Evolutionary conservation across 495 filamentous ascomycete species (phyloP), one percentile per base, ranked within the genome.

Genomic region (Penicillium paxilli): DNA sequence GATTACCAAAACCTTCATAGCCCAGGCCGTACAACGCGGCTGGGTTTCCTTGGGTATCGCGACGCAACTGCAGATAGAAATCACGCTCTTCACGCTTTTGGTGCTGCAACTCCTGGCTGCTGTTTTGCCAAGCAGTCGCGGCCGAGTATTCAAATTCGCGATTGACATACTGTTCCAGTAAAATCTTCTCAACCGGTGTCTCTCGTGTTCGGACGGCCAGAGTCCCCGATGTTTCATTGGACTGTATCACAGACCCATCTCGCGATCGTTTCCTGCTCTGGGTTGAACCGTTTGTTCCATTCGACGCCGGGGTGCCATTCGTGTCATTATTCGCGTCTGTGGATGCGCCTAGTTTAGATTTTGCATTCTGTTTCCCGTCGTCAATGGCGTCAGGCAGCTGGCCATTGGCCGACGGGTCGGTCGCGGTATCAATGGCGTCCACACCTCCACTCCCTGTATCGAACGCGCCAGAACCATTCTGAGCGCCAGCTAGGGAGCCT

Each of bases 1-100:
- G 83, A 68, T 97, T 98, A 32, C 91, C 94, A 67, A 90, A 95
- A 35, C 92, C 95, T 64, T 80, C 84, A 66, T 95, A 98, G 47
- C 94, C 94, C 51, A 86, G 77, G 35, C 94, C 94, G 64, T 84
- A 89, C 16, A 90, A 66, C 2, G 76, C 77, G 25, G 75, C 85
- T 10, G 87, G 86, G 61, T 87, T 78, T 42, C 64, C 51, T 28
- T 78, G 70, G 35, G 78, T 77, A 47, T 79, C 72, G 17, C 74
- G 75, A 28, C 78, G 73, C 21, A 83, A 48, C 10, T 75, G 64
- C 38, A 81, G 58, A 44, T 79, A 80, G 49, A 73, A 81, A 35
- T 85, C 73, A 16, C 72, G 67, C 61, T 89, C 83, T 17, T 70
- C 64, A 37, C 77, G 76, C 56, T 84, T 82, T 42, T 80, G 64